Conservation (phyloP, 352 stramenopile genomes). For the Globisporangium spinosum region DNA sequence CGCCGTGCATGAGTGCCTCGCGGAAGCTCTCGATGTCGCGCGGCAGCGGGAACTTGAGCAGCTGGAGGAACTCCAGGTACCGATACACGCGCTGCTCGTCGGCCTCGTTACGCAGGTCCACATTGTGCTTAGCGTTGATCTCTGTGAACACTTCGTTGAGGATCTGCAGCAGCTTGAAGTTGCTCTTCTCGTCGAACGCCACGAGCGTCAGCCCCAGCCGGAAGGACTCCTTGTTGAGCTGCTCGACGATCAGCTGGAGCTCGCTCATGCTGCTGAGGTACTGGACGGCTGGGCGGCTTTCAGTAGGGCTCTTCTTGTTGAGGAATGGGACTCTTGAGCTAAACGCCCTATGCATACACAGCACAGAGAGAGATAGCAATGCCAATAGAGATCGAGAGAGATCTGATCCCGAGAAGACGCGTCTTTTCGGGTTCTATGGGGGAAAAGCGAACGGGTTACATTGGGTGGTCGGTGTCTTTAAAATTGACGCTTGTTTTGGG, state of each 20-base stretch:
- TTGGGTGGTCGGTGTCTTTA: neutral
- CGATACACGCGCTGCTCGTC: conserved; percentile 74
- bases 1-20: conserved; percentile 72
- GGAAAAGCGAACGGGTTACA: no score
- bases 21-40: conserved; percentile 70
- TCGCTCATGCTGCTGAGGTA: conserved; percentile 70
- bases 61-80: conserved; percentile 90
- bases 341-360: neutral
- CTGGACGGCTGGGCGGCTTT: neutral
- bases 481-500: neutral
- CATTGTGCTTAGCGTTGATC: conserved; percentile 83
- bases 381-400: neutral
- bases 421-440: conserved; percentile 11
- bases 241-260: conserved; percentile 90
- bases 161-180: conserved; percentile 91
- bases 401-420: neutral
- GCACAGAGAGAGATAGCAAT: neutral
- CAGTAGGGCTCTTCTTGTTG: neutral
- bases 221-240: conserved; percentile 92
- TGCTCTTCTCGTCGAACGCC: conserved; percentile 93
- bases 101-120: conserved; percentile 81
- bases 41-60: conserved; percentile 92
- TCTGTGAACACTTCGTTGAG: conserved; percentile 91
- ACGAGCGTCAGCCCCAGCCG: conserved; percentile 85
- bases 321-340: neutral